Conservation (phyloP, 2,329 filamentous ascomycete genomes). For the Aspergillus thermomutatus region DNA sequence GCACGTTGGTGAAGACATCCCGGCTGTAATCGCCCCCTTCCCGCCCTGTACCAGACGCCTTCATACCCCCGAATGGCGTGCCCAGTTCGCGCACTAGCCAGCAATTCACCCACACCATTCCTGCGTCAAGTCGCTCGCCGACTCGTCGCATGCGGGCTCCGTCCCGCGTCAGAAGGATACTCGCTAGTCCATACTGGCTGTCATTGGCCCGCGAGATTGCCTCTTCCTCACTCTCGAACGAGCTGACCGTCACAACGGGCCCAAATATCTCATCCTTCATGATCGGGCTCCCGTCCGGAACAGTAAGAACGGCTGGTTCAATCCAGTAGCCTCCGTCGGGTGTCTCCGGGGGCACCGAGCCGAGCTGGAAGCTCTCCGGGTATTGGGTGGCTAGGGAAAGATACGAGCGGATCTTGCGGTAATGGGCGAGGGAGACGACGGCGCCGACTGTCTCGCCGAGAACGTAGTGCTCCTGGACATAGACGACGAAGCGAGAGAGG, state of each 20-base stretch:
- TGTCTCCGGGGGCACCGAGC: conserved; percentile 48
- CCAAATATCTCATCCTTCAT: conserved; percentile 55
- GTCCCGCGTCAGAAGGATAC: conserved; percentile 59
- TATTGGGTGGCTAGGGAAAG: conserved; percentile 54
- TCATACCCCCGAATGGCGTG: conserved; percentile 22
- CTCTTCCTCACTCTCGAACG: conserved; percentile 52
- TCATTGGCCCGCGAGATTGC: conserved; percentile 49
- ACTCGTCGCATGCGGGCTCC: conserved; percentile 56
- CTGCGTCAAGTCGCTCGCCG: conserved; percentile 59
- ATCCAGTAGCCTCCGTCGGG: conserved; percentile 58
- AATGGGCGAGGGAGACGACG: conserved; percentile 27
- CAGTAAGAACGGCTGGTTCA: conserved; percentile 50
- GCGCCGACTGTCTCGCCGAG: conserved; percentile 53
- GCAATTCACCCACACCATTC: conserved; percentile 42
- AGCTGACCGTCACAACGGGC: conserved; percentile 48
- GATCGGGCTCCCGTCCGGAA: conserved; percentile 46
- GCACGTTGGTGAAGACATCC: conserved; percentile 17
- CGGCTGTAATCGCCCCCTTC: conserved; percentile 17
- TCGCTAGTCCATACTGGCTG: conserved; percentile 57
- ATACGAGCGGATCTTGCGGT: conserved; percentile 54
- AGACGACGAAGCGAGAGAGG: conserved; percentile 51
- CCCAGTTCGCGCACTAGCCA: conserved; percentile 17
- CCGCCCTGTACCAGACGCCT: conserved; percentile 14
- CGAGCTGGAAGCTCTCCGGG: conserved; percentile 56
- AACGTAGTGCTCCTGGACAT: conserved; percentile 55